Conservation (phyloP, 2,329 filamentous ascomycete genomes). For the Xylariales sp. region DNA sequence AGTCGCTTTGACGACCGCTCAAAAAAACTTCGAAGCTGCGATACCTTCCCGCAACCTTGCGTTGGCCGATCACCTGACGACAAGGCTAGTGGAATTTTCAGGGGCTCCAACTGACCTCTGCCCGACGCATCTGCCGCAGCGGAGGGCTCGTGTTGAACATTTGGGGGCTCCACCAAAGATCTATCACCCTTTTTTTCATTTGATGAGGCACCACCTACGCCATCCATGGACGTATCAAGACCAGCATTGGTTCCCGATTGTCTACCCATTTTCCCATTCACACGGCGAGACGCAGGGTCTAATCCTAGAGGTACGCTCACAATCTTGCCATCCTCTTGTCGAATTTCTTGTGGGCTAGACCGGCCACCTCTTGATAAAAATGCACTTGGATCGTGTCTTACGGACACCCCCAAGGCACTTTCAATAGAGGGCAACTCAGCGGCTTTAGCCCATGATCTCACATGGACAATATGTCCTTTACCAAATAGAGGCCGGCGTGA, state of each 20-base stretch:
- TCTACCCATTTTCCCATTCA: neutral
- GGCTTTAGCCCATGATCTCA: constrained; percentile 18
- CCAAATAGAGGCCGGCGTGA: constrained; percentile 5
- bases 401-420: neutral
- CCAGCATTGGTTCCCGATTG: neutral
- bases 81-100: constrained; percentile 15
- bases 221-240: constrained; percentile 23
- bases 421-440: constrained; percentile 20
- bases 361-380: constrained; percentile 31
- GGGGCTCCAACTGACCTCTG: neutral
- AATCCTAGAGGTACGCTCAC: neutral
- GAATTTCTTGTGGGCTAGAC: constrained; percentile 24
- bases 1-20: constrained; percentile 41
- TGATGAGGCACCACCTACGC: neutral
- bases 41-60: constrained; percentile 44
- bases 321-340: neutral
- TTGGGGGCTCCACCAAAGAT: neutral
- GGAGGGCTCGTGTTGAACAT: neutral
- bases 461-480: constrained; percentile 14
- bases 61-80: constrained; percentile 4
- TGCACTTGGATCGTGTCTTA: constrained; percentile 4
- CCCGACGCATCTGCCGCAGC: neutral
- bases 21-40: constrained; percentile 48
- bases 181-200: constrained; percentile 1
- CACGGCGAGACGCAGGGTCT: neutral